These are phyloP conservation scores for Scedosporium dehoogii DNA, from an alignment of 2,329 filamentous ascomycete species.

Conservation along the genomic window DNA sequence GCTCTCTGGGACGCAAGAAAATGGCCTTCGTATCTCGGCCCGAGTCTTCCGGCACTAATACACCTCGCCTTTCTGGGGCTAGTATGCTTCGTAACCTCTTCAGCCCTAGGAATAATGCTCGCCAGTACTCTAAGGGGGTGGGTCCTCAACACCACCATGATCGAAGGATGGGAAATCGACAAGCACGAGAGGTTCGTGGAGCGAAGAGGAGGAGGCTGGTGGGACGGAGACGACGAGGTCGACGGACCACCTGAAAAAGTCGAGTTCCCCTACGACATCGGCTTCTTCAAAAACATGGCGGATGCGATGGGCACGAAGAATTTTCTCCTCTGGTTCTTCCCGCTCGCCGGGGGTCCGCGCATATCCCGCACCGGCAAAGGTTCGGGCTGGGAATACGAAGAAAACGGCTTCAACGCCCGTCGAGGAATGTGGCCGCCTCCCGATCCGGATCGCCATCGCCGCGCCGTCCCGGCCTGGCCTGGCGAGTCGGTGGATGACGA, in stretches of 20 bases:
- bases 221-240: conserved; percentile 24
- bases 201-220: conserved; percentile 35
- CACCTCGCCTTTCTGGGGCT: conserved; percentile 51
- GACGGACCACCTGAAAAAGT: conserved; percentile 46
- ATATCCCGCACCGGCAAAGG: conserved; percentile 28
- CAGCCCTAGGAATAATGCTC: conserved; percentile 57
- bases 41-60: conserved; percentile 46
- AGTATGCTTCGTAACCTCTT: conserved; percentile 46
- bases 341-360: conserved; percentile 45
- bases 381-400: conserved; percentile 53
- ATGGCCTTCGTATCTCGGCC: conserved; percentile 66
- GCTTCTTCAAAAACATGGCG: conserved; percentile 61
- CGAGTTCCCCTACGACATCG: conserved; percentile 76
- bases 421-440: conserved; percentile 52
- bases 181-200: conserved; percentile 48
- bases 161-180: conserved; percentile 68
- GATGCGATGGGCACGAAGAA: conserved; percentile 67
- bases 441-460: conserved; percentile 50
- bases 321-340: conserved; percentile 57
- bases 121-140: conserved; percentile 52
- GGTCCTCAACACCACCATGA: conserved; percentile 64
- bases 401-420: conserved; percentile 66
- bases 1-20: conserved; percentile 55
- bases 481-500: neutral
- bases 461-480: conserved; percentile 10